Base-by-base conservation (phyloP, 768 basidiomycete genomes). In the Tylopilus felleus region DNA sequence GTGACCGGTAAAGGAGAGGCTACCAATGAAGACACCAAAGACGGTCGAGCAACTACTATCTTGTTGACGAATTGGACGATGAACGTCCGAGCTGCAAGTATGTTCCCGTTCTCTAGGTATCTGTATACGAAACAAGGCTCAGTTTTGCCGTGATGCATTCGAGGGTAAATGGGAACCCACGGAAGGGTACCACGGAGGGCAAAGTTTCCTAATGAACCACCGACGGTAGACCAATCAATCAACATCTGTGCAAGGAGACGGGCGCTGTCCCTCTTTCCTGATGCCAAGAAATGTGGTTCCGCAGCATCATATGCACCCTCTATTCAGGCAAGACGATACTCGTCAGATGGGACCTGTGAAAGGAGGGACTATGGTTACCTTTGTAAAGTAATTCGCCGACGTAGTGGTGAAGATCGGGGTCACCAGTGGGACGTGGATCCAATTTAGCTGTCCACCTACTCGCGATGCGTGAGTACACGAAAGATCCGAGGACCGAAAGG, bases 21-120 rank as follows among this genome's bases (percentile, higher is more conserved):
- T 23, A 73, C 71, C 57, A 77, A 69, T 45, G 76, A 62, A 38
- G 79, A 76, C 8, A 62, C 61, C 53, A 77, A 56, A 38, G 73
- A 66, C 12, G 79, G 75, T 51, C 79, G 68, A 17, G 76, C 70
- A 19, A 77, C 65, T 43, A 86, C 75, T 7, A 90, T 73, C 52
- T 82, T 80, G 47, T 85, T 77, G 45, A 86, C 77, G 68, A 89
- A 93, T 46, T 85, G 82, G n/a, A 79, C 76, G 67, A 96, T 85
- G 77, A 98, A 97, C n/a, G 88, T 83, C n/a, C 84, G 83, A 4
- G 96, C 91, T 5, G 90, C 90, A n/a, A 93, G 82, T 64, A 99
- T 87, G 59, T 93, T 93, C 16, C 92, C 91, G 49, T 93, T 90
- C 57, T 80, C 81, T 22, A 94, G 75, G 63, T 90, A 90, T 53